Evolutionary conservation across 176 grass and related monocot genomes (phyloP).

Genomic region (Raddia guianensis): DNA sequence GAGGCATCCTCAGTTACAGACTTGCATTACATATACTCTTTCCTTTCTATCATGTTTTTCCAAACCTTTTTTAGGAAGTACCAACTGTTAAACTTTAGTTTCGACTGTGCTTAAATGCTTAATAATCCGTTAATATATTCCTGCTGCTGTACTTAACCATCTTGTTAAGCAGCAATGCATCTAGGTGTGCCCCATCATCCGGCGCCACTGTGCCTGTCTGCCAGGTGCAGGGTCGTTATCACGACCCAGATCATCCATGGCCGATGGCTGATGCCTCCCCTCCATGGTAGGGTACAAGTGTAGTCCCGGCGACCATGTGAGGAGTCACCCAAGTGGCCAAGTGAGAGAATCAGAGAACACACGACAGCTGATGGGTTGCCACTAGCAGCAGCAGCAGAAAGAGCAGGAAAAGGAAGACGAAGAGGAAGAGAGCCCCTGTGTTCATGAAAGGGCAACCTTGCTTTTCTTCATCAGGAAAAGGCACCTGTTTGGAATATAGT

Average conservation of each 20-base stretch:
- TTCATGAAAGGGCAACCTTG: constrained; percentile 22
- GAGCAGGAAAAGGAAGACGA: background rate
- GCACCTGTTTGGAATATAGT: background rate
- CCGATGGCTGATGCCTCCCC: background rate
- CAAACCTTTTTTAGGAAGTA: too few species aligned
- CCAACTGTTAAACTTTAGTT: background rate
- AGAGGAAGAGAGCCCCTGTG: background rate
- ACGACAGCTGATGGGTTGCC: constrained; percentile 4
- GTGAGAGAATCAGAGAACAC: background rate
- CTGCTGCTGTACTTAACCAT: background rate
- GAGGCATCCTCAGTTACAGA: background rate
- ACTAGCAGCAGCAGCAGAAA: background rate
- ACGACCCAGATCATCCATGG: background rate
- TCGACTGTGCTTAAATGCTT: background rate
- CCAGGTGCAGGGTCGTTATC: constrained; percentile 32
- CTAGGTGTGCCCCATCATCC: background rate
- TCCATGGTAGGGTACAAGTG: background rate
- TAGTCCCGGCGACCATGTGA: constrained; percentile 24
- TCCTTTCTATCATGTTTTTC: background rate
- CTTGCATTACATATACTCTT: background rate
- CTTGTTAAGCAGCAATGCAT: background rate
- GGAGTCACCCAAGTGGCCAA: background rate
- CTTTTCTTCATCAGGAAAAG: constrained; percentile 34
- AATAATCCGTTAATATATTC: background rate
- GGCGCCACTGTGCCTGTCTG: background rate